A percentile compares a stretch with the other conserved stretches of the same genome.
phyloP scores from a whole-genome alignment of 2,329 filamentous ascomycete species.

The Epichloe bromicola region DNA sequence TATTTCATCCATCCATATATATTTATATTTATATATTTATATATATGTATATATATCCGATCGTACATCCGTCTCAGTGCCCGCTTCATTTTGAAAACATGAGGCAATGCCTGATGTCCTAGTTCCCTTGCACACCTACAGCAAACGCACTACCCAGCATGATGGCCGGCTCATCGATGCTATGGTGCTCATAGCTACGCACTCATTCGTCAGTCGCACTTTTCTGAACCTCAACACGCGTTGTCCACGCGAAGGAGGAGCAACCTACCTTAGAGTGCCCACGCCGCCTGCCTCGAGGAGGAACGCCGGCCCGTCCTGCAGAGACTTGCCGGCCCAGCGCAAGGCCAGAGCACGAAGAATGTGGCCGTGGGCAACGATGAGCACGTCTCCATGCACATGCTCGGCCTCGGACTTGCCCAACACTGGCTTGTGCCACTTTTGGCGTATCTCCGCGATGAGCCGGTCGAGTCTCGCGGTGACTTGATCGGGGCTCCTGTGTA shows the following conservation, averaged over 20 bases:
- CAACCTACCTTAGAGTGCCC: slow-evolving; percentile 56
- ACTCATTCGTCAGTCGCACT: not conserved
- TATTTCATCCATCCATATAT: too few relatives aligned
- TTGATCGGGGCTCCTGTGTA: slow-evolving; percentile 51
- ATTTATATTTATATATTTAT: too few relatives aligned
- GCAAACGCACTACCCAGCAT: slow-evolving; percentile 61
- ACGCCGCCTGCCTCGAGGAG: slow-evolving; percentile 83
- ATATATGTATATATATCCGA: too few relatives aligned
- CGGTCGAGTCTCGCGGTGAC: slow-evolving; percentile 60
- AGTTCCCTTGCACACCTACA: slow-evolving; percentile 25
- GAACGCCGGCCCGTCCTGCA: slow-evolving; percentile 65
- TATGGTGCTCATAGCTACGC: slow-evolving; percentile 65
- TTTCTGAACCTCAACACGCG: not conserved
- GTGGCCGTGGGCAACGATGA: slow-evolving; percentile 79
- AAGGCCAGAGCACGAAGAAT: slow-evolving; percentile 80
- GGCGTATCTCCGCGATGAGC: slow-evolving; percentile 62
- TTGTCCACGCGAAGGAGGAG: not conserved
- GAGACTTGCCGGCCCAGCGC: slow-evolving; percentile 63
- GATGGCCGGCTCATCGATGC: slow-evolving; percentile 65
- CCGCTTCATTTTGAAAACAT: too few relatives aligned
- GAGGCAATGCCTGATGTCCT: not conserved
- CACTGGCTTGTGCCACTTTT: slow-evolving; percentile 47
- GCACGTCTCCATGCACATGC: slow-evolving; percentile 23
- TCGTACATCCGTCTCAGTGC: too few relatives aligned
- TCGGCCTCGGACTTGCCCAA: slow-evolving; percentile 40